phyloP scores from a whole-genome alignment of 2,329 filamentous ascomycete species.

The Bipolaris victoriae region DNA sequence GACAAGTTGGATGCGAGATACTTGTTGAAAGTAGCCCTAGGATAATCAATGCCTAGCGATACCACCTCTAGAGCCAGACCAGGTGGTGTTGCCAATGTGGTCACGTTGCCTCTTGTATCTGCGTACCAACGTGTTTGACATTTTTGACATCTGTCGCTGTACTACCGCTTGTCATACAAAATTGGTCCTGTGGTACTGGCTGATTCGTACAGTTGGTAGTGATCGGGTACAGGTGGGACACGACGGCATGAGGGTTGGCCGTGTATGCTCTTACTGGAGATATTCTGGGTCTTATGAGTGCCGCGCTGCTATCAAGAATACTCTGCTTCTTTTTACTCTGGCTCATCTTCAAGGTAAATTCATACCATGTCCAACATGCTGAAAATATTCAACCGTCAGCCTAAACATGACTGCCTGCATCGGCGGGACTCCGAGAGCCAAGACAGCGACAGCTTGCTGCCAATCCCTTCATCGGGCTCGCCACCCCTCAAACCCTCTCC shows the following conservation, averaged over 20 bases:
- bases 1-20: background rate
- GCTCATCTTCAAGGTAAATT: too few relatives aligned
- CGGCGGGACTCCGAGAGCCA: slow-evolving; percentile 18
- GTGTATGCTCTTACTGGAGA: background rate
- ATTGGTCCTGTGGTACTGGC: slow-evolving; percentile 1
- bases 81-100: background rate
- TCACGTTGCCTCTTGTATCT: background rate
- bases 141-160: slow-evolving; percentile 3
- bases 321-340: background rate
- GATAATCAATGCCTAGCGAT: background rate
- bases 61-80: background rate
- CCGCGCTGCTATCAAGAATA: background rate
- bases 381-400: slow-evolving; percentile 12
- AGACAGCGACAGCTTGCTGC: slow-evolving; percentile 25
- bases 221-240: background rate
- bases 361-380: slow-evolving; percentile 10
- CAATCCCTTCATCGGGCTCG: slow-evolving; percentile 9
- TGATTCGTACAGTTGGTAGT: background rate
- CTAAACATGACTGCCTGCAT: slow-evolving; percentile 15
- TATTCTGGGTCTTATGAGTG: background rate
- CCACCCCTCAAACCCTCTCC: background rate
- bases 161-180: slow-evolving; percentile 5
- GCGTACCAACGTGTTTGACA: slow-evolving; percentile 18
- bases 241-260: background rate
- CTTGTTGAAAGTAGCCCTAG: background rate